Base-by-base conservation (phyloP, 495 filamentous ascomycete genomes). In the Penicillium mononematosum region DNA sequence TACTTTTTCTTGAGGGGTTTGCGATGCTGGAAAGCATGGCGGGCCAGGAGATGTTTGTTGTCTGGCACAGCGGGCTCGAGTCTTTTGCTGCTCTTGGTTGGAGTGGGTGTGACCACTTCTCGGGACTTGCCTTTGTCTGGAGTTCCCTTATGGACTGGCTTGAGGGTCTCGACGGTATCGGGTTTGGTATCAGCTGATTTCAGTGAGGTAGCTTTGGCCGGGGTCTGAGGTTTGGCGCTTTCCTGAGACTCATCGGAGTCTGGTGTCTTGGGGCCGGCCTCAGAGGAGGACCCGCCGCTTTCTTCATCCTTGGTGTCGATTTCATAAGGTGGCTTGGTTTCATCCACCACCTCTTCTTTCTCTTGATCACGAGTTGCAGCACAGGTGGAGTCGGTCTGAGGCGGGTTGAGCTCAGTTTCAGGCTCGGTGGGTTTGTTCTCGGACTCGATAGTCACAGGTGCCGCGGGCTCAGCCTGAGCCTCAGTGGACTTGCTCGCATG, bases 41-140 rank as follows among this genome's bases (percentile, higher is more conserved):
- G 45, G 5, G 45, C 45, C 29, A 48, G 6, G 22, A 63, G 43
- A 16, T 63, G 60, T 55, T 71, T 64, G 43, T 59, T 46, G 19
- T 38, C 32, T 50, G 47, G 47, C 31, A 50, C 19, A 16, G 29
- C 47, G 8, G 32, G 47, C 20, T 50, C 47, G 3, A 50, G 47
- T 1, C 17, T 50, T 32, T 11, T 29, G 25, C 5, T 20, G 29
- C 27, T 6, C 25, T 32, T 32, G 29, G 45, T 48, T 31, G 45
- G 45, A 8, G 29, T 48, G 4, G 45, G 4, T 32, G 45, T 48
- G 27, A 17, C 17, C 36, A 17, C 7, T 39, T 39, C 36, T 0
- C 29, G n/a, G 2, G 27, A 29, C 4, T 48, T 48, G 45, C 17
- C 17, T 17, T 48, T 48, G 45, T 20, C 27, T 34, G 45, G n/a